These are phyloP conservation scores for Spizellomyces sp. DNA, from an alignment of 192 early-diverging fungal species.

Conservation along the genomic window DNA sequence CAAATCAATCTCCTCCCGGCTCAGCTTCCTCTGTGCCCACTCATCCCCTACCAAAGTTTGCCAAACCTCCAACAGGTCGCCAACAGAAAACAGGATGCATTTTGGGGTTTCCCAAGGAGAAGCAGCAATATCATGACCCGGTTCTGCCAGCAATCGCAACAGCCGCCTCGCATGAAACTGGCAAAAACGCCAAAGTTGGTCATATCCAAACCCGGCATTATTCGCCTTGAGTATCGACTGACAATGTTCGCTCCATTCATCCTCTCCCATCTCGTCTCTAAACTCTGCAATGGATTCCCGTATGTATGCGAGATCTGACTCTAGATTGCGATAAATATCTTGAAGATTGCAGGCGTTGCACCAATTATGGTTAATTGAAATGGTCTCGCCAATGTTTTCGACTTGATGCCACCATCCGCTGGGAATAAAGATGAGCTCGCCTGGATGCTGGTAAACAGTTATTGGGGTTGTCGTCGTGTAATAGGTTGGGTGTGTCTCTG, in stretches of 20 bases:
- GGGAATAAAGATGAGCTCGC: slow-evolving; percentile 24
- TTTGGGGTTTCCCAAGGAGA: not conserved
- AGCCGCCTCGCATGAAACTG: slow-evolving; percentile 19
- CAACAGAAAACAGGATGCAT: too few species aligned
- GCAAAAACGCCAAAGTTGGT: slow-evolving; percentile 12
- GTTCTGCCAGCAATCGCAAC: not conserved
- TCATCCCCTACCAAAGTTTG: too few species aligned
- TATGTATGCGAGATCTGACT: slow-evolving; percentile 8
- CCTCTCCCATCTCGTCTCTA: slow-evolving; percentile 28
- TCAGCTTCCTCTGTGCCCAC: too few species aligned
- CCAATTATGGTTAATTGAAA: slow-evolving; percentile 32
- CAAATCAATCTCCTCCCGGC: too few species aligned
- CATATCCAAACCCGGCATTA: slow-evolving; percentile 21
- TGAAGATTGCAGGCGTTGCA: slow-evolving; percentile 16
- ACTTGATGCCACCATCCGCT: slow-evolving; percentile 29
- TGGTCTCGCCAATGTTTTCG: slow-evolving; percentile 22
- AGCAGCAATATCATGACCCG: not conserved
- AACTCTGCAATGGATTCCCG: slow-evolving; percentile 21
- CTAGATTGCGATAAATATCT: not conserved
- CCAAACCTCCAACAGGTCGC: too few species aligned
- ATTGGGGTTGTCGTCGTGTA: slow-evolving; percentile 15
- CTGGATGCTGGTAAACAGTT: slow-evolving; percentile 13
- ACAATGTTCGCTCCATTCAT: slow-evolving; percentile 20
- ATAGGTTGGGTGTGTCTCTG: not conserved
- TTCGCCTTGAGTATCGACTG: slow-evolving; percentile 23